Conservation (phyloP, 164 flowering plant genomes). For the Umbellularia californica region DNA sequence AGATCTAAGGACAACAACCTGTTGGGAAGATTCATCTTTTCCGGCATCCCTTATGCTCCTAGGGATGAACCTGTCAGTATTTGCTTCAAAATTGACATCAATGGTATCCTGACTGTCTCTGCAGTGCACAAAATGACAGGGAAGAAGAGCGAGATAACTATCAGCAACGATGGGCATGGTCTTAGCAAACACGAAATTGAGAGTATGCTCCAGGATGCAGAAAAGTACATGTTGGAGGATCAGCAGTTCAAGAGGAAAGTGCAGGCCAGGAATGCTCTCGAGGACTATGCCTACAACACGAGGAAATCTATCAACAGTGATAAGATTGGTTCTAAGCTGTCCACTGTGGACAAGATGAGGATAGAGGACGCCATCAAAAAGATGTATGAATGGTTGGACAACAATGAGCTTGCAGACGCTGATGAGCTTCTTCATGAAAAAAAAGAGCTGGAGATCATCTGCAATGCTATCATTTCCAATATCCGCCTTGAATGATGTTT, state of each 20-base stretch:
- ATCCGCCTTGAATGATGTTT: constrained; percentile 8
- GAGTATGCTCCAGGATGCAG: constrained; percentile 56
- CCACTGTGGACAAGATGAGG: constrained; percentile 32
- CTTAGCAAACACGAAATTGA: constrained; percentile 55
- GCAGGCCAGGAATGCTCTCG: constrained; percentile 47
- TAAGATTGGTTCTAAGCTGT: constrained; percentile 38
- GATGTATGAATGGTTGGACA: constrained; percentile 47
- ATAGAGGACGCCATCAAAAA: constrained; percentile 49
- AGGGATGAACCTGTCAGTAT: constrained; percentile 44
- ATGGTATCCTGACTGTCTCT: constrained; percentile 57
- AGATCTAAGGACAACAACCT: constrained; percentile 50
- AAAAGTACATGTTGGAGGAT: constrained; percentile 56
- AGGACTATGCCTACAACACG: constrained; percentile 52
- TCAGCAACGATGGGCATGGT: constrained; percentile 55
- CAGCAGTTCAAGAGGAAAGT: constrained; percentile 58
- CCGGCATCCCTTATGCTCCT: constrained; percentile 58
- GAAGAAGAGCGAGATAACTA: constrained; percentile 54
- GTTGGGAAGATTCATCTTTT: constrained; percentile 47
- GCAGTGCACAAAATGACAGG: constrained; percentile 58
- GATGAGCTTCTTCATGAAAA: constrained; percentile 42
- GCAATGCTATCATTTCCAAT: constrained; percentile 24
- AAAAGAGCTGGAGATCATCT: constrained; percentile 6
- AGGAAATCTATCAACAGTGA: constrained; percentile 50
- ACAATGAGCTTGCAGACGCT: constrained; percentile 44
- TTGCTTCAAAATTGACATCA: constrained; percentile 52